phyloP scores from a whole-genome alignment of 83 land plant genomes.

The Picea abies region DNA sequence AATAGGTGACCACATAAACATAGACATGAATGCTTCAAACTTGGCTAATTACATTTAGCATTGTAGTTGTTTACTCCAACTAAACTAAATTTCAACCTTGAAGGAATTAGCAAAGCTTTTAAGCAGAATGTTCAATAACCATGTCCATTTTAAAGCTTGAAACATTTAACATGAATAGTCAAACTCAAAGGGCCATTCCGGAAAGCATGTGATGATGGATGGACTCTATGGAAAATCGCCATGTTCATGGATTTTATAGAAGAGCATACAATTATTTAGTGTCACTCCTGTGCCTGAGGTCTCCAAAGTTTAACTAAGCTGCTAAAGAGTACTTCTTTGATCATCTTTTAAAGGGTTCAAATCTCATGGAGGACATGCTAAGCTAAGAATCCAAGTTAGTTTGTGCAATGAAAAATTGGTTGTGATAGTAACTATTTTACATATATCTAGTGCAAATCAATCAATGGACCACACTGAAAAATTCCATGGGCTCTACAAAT shows the following conservation, averaged over 20 bases:
- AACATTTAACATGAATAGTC: not conserved
- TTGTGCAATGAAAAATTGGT: not conserved
- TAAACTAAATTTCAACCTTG: not conserved
- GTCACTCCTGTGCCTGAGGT: not conserved
- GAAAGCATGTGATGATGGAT: not conserved
- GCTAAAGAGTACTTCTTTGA: not conserved
- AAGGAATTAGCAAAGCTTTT: not conserved
- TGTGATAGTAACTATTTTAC: not conserved
- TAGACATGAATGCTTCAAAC: not conserved
- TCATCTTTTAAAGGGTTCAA: not conserved
- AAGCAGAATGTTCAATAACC: not conserved
- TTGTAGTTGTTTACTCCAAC: not conserved
- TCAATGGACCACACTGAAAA: not conserved
- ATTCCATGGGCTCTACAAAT: not conserved
- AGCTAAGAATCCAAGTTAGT: too few relatives aligned
- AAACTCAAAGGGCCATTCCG: not conserved
- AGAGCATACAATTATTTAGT: not conserved
- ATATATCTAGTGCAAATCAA: not conserved
- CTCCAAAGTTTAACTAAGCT: not conserved
- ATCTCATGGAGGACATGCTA: not conserved
- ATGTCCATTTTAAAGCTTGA: not conserved
- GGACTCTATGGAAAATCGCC: not conserved
- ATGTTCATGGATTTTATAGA: not conserved
- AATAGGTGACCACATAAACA: not conserved
- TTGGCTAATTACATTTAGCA: not conserved